Conservation (phyloP, 1,284 basidiomycete species). For the Trichosporon sp. region DNA sequence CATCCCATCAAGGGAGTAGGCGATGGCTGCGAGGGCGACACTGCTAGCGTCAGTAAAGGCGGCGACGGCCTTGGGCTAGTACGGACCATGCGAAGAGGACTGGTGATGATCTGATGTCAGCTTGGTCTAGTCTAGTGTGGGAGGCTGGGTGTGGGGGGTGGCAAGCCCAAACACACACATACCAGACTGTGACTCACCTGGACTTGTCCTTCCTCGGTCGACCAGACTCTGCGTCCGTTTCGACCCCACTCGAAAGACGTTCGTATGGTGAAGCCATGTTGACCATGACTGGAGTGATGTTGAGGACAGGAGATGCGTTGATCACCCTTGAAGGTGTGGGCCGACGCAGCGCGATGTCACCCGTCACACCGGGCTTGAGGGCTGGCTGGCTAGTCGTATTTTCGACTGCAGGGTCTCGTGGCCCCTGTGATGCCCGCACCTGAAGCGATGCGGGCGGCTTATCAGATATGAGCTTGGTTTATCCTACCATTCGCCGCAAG, state of each 20-base stretch:
- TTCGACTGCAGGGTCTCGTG: neutral
- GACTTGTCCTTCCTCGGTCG: neutral
- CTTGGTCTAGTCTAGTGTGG: neutral
- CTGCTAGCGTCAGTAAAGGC: neutral
- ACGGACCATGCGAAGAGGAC: neutral
- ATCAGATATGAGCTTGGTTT: conserved; percentile 15
- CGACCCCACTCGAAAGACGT: neutral
- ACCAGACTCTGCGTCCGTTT: neutral
- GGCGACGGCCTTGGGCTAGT: neutral
- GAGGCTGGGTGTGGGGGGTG: neutral
- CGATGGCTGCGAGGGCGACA: neutral
- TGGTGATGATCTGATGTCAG: neutral
- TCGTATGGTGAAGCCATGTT: neutral
- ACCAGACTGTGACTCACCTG: neutral
- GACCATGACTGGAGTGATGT: neutral
- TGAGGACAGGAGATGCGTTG: neutral
- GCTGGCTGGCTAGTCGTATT: neutral
- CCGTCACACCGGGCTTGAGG: neutral
- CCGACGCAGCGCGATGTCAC: neutral
- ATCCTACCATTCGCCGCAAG: neutral
- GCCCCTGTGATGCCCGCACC: neutral
- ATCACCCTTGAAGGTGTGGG: neutral
- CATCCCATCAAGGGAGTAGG: conserved; percentile 10
- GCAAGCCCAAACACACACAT: neutral
- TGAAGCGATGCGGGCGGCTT: neutral